Conservation (phyloP, 805 yeast species). For the Starmera quercuum region DNA sequence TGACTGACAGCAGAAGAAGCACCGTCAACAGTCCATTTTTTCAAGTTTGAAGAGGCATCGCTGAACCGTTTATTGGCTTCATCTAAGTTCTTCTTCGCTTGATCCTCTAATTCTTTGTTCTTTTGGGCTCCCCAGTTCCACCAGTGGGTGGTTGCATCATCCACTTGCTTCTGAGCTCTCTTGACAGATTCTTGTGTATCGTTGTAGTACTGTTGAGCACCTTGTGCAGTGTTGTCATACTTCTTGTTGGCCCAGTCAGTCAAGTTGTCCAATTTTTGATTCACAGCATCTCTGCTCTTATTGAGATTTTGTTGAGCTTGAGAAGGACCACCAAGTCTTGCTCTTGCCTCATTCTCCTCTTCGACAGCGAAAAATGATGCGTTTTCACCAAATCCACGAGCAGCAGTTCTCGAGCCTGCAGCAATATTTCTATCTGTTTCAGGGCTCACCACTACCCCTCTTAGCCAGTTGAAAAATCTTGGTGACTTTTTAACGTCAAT, state of each 20-base stretch:
- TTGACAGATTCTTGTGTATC: slow-evolving; percentile 24
- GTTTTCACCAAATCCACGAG: slow-evolving; percentile 40
- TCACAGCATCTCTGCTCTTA: slow-evolving; percentile 1
- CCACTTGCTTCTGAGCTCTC: slow-evolving; percentile 27
- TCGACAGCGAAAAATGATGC: slow-evolving; percentile 36
- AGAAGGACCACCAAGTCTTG: slow-evolving; percentile 3
- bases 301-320: slow-evolving; percentile 3
- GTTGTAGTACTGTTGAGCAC: slow-evolving; percentile 20
- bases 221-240: slow-evolving; percentile 15
- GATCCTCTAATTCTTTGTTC: slow-evolving; percentile 24
- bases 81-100: slow-evolving; percentile 24
- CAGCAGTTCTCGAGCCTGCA: slow-evolving; percentile 24
- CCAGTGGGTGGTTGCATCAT: slow-evolving; percentile 27
- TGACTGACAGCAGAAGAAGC: slow-evolving; percentile 18
- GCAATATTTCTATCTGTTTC: slow-evolving; percentile 26
- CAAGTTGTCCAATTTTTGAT: slow-evolving; percentile 6
- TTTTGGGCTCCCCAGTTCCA: slow-evolving; percentile 30
- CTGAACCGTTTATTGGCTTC: slow-evolving; percentile 16
- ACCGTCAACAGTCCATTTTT: slow-evolving; percentile 20
- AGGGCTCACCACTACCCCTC: slow-evolving; percentile 17
- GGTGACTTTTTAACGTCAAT: slow-evolving; percentile 1
- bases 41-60: slow-evolving; percentile 12
- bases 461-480: slow-evolving; percentile 19
- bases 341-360: slow-evolving; percentile 24
- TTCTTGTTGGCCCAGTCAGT: slow-evolving; percentile 16